phyloP scores from a whole-genome alignment of 2,329 filamentous ascomycete species.

The Sporothrix brasiliensis region DNA sequence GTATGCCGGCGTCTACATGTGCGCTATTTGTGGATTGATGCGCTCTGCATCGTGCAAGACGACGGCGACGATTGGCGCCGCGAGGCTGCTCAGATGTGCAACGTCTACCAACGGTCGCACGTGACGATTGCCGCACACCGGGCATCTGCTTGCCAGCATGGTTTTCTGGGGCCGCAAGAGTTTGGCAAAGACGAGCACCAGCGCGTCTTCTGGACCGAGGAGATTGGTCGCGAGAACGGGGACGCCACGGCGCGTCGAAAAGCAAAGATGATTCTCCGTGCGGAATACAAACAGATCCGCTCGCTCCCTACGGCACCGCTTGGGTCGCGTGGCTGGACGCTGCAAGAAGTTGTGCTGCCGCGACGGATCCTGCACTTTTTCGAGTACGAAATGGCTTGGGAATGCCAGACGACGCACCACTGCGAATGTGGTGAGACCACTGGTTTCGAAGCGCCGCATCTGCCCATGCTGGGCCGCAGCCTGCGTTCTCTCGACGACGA shows the following conservation, averaged over 20 bases:
- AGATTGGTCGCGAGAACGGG: too few species aligned
- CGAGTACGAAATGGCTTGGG: slow-evolving; percentile 27
- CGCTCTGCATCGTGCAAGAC: slow-evolving; percentile 39
- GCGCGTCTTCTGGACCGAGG: slow-evolving; percentile 19
- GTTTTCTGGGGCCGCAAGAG: slow-evolving; percentile 26
- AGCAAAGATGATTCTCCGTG: background rate
- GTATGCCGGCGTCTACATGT: slow-evolving; percentile 32
- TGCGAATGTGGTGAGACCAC: slow-evolving; percentile 26
- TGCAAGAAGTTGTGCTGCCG: slow-evolving; percentile 27
- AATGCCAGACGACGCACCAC: slow-evolving; percentile 24
- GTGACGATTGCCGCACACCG: slow-evolving; percentile 27
- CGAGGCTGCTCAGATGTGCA: slow-evolving; percentile 28
- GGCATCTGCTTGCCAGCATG: slow-evolving; percentile 27
- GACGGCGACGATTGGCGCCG: slow-evolving; percentile 31
- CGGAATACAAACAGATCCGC: background rate
- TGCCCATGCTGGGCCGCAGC: slow-evolving; percentile 21
- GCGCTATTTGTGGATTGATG: slow-evolving; percentile 39
- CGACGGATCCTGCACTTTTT: slow-evolving; percentile 27
- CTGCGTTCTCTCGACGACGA: slow-evolving; percentile 8
- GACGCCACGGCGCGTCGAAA: background rate
- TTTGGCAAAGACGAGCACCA: slow-evolving; percentile 21
- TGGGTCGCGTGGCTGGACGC: slow-evolving; percentile 7
- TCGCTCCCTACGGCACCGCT: background rate
- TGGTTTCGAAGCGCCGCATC: slow-evolving; percentile 11
- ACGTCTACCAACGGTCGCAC: slow-evolving; percentile 29